Conservation (phyloP, 768 basidiomycete species). For the Boletus speciosus region DNA sequence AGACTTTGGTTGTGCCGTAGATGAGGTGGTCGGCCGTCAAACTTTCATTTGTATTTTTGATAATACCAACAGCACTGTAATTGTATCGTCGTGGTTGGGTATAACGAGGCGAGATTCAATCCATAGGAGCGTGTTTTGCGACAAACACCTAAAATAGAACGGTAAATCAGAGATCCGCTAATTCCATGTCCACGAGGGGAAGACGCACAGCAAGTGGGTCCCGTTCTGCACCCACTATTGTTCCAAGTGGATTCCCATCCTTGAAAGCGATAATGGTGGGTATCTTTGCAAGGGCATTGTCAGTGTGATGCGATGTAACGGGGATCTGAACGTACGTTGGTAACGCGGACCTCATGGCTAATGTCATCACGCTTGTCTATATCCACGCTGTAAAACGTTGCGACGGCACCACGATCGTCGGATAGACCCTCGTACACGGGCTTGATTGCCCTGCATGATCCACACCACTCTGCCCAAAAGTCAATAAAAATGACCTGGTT, state of each 20-base stretch:
- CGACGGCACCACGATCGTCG: not conserved
- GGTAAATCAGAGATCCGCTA: not conserved
- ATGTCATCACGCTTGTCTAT: conserved; percentile 36
- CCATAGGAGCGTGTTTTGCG: not conserved
- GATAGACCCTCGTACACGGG: conserved; percentile 3
- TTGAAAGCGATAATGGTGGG: conserved; percentile 2
- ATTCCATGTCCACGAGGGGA: not conserved
- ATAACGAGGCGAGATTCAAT: not conserved
- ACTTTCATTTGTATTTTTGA: not conserved
- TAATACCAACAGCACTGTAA: not conserved
- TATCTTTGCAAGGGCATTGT: not conserved
- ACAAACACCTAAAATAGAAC: not conserved
- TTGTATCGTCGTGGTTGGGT: not conserved
- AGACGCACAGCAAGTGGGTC: not conserved
- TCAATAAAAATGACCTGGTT: conserved; percentile 4
- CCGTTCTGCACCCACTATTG: not conserved
- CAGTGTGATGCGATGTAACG: not conserved
- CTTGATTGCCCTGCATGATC: conserved; percentile 5
- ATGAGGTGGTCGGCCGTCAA: not conserved
- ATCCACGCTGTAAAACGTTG: conserved; percentile 5
- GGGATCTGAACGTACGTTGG: not conserved
- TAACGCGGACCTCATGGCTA: conserved; percentile 4
- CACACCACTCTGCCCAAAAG: conserved; percentile 11
- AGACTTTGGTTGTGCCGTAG: conserved; percentile 63
- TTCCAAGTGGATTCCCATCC: not conserved